A percentile compares a stretch with the other conserved stretches of the same genome.
These are phyloP conservation scores for Physcomitrellopsis africana DNA, from an alignment of 225 moss, liverwort and hornwort genomes.

Conservation along the genomic window DNA sequence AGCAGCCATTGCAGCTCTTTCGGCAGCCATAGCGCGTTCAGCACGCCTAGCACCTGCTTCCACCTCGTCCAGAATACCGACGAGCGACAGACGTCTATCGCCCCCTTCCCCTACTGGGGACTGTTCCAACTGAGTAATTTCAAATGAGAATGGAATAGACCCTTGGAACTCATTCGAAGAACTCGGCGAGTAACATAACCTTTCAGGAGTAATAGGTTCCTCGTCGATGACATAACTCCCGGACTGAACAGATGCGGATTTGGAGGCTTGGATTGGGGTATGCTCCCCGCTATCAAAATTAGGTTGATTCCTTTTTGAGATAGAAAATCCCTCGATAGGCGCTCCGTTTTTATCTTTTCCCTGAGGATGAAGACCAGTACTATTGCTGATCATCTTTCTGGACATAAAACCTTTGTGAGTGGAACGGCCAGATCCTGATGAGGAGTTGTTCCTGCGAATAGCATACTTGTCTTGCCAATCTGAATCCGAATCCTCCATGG, in stretches of 20 bases:
- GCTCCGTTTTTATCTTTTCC: conserved; percentile 34
- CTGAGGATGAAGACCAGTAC: conserved; percentile 33
- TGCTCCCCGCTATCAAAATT: conserved; percentile 46
- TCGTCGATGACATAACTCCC: conserved; percentile 71
- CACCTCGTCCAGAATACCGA: conserved; percentile 72
- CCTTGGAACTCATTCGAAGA: conserved; percentile 56
- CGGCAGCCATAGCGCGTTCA: conserved; percentile 75
- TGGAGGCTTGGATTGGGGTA: conserved; percentile 37
- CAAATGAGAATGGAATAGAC: conserved; percentile 64
- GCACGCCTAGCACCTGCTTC: conserved; percentile 85
- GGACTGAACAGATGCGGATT: conserved; percentile 35
- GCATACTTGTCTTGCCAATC: conserved; percentile 81
- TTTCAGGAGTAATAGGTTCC: conserved; percentile 69
- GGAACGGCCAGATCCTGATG: conserved; percentile 34
- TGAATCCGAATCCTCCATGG: conserved; percentile 87
- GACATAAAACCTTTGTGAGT: conserved; percentile 49
- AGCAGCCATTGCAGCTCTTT: conserved; percentile 76
- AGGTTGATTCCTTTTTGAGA: conserved; percentile 23
- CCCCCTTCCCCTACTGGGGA: conserved; percentile 55
- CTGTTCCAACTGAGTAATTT: conserved; percentile 63
- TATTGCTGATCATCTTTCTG: conserved; percentile 44
- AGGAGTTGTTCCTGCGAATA: conserved; percentile 37
- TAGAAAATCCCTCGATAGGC: conserved; percentile 15
- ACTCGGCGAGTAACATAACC: conserved; percentile 48
- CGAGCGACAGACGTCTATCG: conserved; percentile 56